A percentile compares a stretch with the other conserved stretches of the same genome.
These are phyloP conservation scores for Lipomyces starkeyi DNA, from an alignment of 805 yeast genomes.

Conservation along the genomic window DNA sequence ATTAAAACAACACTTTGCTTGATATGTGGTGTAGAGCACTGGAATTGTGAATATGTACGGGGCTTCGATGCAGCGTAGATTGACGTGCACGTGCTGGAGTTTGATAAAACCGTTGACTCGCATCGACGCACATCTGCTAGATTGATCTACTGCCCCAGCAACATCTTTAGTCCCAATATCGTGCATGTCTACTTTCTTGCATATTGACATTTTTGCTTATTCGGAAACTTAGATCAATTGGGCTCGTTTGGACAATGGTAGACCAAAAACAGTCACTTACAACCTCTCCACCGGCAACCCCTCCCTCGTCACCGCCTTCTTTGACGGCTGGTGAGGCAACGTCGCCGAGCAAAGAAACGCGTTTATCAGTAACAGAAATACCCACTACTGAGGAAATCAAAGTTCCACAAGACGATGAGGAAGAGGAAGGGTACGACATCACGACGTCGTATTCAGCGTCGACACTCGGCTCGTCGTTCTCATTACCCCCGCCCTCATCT, in stretches of 20 bases:
- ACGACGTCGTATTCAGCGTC: background rate
- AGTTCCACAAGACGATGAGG: background rate
- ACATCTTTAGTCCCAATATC: background rate
- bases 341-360: background rate
- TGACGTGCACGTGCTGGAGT: background rate
- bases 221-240: slow-evolving; percentile 3
- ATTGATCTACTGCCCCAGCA: background rate
- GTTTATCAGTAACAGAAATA: background rate
- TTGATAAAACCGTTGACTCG: background rate
- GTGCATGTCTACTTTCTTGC: background rate
- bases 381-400: background rate
- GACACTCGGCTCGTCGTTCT: background rate
- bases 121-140: background rate
- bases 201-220: background rate
- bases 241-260: background rate
- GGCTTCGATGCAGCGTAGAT: background rate
- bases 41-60: too few relatives aligned
- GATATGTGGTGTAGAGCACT: too few relatives aligned
- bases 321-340: background rate
- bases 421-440: background rate
- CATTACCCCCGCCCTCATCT: background rate
- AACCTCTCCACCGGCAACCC: background rate
- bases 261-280: background rate
- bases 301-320: slow-evolving; percentile 2
- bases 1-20: too few relatives aligned